Conservation (phyloP, 805 yeast genomes). For the Teunomyces panamensis region DNA sequence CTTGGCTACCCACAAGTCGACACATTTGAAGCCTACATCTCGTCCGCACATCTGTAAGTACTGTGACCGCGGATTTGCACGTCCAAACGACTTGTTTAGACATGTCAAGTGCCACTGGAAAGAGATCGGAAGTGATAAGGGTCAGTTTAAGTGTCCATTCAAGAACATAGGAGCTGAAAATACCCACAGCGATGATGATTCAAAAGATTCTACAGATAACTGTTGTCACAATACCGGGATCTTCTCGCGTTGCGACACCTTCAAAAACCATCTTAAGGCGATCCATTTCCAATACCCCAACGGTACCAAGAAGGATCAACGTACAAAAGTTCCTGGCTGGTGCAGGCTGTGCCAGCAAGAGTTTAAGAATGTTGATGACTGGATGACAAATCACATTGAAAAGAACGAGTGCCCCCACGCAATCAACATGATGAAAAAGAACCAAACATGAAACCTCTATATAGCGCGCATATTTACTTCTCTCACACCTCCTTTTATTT, state of each 20-base stretch:
- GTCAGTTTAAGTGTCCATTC: conserved; percentile 80
- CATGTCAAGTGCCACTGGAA: conserved; percentile 86
- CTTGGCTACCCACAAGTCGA: conserved; percentile 78
- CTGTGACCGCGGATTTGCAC: conserved; percentile 81
- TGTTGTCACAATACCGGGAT: conserved; percentile 82
- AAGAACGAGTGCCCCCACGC: conserved; percentile 33
- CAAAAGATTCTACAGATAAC: conserved; percentile 21
- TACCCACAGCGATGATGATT: conserved; percentile 2
- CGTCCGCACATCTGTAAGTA: conserved; percentile 77
- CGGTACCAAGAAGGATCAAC: conserved; percentile 78
- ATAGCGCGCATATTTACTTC: conserved; percentile 4
- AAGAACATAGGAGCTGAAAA: conserved; percentile 29
- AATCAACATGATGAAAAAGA: conserved; percentile 10
- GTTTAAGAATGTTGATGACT: conserved; percentile 70
- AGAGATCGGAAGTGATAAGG: conserved; percentile 62
- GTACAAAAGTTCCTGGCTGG: conserved; percentile 63
- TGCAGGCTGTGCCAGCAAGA: conserved; percentile 73
- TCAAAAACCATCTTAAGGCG: conserved; percentile 86
- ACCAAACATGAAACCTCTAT: conserved; percentile 4
- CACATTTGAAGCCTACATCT: conserved; percentile 66
- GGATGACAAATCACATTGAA: conserved; percentile 77
- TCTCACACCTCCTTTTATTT: background rate
- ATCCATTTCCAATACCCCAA: conserved; percentile 85
- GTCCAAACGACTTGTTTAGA: conserved; percentile 82
- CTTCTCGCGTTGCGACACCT: conserved; percentile 87